phyloP scores from a whole-genome alignment of 2,329 filamentous ascomycete genomes.

The Rosellinia necatrix region DNA sequence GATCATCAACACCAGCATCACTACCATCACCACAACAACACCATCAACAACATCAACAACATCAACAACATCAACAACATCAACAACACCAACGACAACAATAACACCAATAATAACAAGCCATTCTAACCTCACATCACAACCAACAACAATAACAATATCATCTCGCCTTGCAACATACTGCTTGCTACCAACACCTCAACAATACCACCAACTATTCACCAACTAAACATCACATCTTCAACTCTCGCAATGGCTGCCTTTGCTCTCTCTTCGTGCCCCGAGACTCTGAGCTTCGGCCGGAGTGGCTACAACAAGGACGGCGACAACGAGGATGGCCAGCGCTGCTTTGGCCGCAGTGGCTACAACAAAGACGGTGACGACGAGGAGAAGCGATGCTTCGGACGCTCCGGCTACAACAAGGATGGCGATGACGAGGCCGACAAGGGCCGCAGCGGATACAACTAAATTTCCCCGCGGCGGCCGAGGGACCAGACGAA shows the following conservation, averaged over 20 bases:
- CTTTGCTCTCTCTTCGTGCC: slow-evolving; percentile 40
- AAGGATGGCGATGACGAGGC: slow-evolving; percentile 29
- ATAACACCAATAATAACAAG: slow-evolving; percentile 5
- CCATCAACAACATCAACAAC: slow-evolving; percentile 13
- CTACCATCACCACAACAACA: slow-evolving; percentile 23
- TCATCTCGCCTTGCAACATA: slow-evolving; percentile 8
- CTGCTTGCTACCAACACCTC: slow-evolving; percentile 3
- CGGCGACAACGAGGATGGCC: slow-evolving; percentile 44
- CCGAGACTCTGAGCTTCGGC: slow-evolving; percentile 45
- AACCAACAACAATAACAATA: slow-evolving; percentile 4
- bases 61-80: slow-evolving; percentile 3
- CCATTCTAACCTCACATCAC: no score
- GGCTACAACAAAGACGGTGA: slow-evolving; percentile 44
- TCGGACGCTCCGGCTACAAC: slow-evolving; percentile 31
- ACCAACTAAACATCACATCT: slow-evolving; percentile 12
- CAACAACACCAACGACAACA: slow-evolving; percentile 13
- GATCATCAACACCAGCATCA: slow-evolving; percentile 35
- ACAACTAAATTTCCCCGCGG: slow-evolving; percentile 23
- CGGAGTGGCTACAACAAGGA: slow-evolving; percentile 55
- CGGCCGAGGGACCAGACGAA: slow-evolving; percentile 3
- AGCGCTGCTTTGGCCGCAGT: slow-evolving; percentile 39
- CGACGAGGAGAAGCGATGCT: slow-evolving; percentile 28
- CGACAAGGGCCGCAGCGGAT: slow-evolving; percentile 26
- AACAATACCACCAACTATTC: slow-evolving; percentile 10
- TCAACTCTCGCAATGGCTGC: slow-evolving; percentile 44